Conservation (phyloP, 2,329 filamentous ascomycete genomes). For the Ustilaginoidea virens region DNA sequence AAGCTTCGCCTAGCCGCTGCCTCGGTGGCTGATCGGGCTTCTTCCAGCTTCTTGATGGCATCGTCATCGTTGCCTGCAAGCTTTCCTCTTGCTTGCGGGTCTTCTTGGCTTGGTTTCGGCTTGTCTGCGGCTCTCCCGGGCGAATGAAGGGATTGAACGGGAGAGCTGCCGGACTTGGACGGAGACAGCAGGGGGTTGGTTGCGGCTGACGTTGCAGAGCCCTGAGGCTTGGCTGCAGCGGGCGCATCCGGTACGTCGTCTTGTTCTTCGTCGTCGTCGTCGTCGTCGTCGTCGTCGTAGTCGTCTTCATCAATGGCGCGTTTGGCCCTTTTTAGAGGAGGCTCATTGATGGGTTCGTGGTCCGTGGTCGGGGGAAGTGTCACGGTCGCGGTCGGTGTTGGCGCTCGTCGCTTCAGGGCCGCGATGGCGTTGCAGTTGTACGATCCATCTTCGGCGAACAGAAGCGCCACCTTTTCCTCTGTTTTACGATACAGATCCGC, state of each 20-base stretch:
- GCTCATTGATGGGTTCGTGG: constrained; percentile 41
- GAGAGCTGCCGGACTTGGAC: constrained; percentile 54
- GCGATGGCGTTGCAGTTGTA: constrained; percentile 38
- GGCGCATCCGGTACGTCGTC: too few relatives aligned
- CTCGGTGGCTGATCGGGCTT: constrained; percentile 80
- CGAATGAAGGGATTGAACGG: constrained; percentile 45
- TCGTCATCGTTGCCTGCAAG: constrained; percentile 48
- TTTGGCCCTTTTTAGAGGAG: constrained; percentile 58
- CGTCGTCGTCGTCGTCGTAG: constrained; percentile 73
- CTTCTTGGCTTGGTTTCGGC: constrained; percentile 29
- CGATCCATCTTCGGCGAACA: constrained; percentile 50
- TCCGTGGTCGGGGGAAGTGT: constrained; percentile 40
- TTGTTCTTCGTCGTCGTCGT: constrained; percentile 52
- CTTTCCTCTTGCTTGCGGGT: constrained; percentile 41
- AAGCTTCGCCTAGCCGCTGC: constrained; percentile 83
- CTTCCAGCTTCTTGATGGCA: constrained; percentile 82
- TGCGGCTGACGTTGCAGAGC: constrained; percentile 31
- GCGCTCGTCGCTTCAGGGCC: constrained; percentile 29
- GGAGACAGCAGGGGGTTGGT: constrained; percentile 49
- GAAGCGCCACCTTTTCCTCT: constrained; percentile 58
- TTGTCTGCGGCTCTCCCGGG: constrained; percentile 42
- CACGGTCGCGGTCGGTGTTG: constrained; percentile 22
- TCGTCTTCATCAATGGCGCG: constrained; percentile 72
- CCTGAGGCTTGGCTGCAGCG: constrained; percentile 33
- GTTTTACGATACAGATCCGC: constrained; percentile 61